Evolutionary conservation across 2,329 filamentous ascomycete species (phyloP).

Genomic region (Amauroascus niger): DNA sequence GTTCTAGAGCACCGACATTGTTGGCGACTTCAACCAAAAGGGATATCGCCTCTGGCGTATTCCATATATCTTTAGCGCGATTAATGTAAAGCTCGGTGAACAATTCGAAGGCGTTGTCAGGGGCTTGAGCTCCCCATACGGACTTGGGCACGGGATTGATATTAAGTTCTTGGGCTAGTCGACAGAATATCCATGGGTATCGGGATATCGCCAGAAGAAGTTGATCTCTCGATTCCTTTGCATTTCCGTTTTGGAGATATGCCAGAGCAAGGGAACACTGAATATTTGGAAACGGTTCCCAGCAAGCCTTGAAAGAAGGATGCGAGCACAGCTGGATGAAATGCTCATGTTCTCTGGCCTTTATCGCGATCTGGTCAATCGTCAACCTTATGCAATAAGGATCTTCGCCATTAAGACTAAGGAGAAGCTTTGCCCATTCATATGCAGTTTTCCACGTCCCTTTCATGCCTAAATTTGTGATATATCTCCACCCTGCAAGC

Average conservation of each 20-base stretch:
- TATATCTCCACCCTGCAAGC: conserved; percentile 81
- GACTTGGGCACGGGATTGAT: conserved; percentile 64
- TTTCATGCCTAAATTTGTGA: conserved; percentile 73
- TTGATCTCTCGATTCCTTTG: conserved; percentile 53
- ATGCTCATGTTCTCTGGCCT: conserved; percentile 65
- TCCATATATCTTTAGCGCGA: conserved; percentile 76
- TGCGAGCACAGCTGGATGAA: conserved; percentile 59
- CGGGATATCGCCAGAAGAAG: conserved; percentile 59
- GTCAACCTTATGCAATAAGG: conserved; percentile 74
- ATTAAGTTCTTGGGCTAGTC: conserved; percentile 69
- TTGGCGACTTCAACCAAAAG: conserved; percentile 62
- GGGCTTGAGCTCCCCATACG: conserved; percentile 70
- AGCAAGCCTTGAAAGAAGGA: conserved; percentile 41
- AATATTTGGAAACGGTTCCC: conserved; percentile 57
- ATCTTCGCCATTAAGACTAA: conserved; percentile 65
- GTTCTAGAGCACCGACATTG: conserved; percentile 38
- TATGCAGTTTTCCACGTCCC: conserved; percentile 90
- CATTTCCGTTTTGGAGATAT: conserved; percentile 59
- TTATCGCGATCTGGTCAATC: conserved; percentile 75
- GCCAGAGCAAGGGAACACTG: conserved; percentile 69
- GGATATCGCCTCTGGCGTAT: conserved; percentile 58
- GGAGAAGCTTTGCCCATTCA: conserved; percentile 82
- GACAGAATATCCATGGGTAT: conserved; percentile 75
- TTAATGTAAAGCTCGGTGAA: conserved; percentile 66
- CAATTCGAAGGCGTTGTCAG: conserved; percentile 56